These are phyloP conservation scores for Cardiospermum halicacabum DNA, from an alignment of 345 rosid genomes.

Conservation along the genomic window DNA sequence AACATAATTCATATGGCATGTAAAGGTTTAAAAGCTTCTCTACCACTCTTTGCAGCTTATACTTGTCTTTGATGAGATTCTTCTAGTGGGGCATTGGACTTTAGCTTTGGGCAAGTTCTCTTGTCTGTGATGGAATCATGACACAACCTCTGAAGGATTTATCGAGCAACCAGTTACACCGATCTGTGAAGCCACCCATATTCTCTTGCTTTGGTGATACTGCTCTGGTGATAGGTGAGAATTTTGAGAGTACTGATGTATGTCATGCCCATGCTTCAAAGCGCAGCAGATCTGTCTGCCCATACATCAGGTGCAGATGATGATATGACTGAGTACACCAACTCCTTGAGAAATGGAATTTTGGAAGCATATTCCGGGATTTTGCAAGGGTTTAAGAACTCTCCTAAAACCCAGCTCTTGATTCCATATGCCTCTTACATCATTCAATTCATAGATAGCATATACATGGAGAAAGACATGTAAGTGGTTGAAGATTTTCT, in stretches of 20 bases:
- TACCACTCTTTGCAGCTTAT: no score
- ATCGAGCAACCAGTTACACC: constrained; percentile 42
- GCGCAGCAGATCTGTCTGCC: constrained; percentile 41
- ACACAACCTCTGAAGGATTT: constrained; percentile 43
- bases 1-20: no score
- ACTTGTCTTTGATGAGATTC: no score
- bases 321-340: constrained; percentile 37
- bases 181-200: constrained; percentile 44
- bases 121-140: constrained; percentile 44
- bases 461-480: constrained; percentile 41
- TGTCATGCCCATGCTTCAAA: constrained; percentile 46
- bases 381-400: constrained; percentile 43
- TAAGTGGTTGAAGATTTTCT: neutral
- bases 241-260: constrained; percentile 41
- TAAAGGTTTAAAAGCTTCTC: no score
- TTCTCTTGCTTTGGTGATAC: constrained; percentile 45
- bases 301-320: constrained; percentile 35
- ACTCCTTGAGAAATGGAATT: constrained; percentile 40
- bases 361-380: constrained; percentile 43
- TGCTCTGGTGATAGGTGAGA: constrained; percentile 39
- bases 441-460: constrained; percentile 35
- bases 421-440: constrained; percentile 37
- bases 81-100: no score
- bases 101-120: no score
- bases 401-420: constrained; percentile 39